Conservation (phyloP, 2,329 filamentous ascomycete genomes). For the Fusarium coffeatum region DNA sequence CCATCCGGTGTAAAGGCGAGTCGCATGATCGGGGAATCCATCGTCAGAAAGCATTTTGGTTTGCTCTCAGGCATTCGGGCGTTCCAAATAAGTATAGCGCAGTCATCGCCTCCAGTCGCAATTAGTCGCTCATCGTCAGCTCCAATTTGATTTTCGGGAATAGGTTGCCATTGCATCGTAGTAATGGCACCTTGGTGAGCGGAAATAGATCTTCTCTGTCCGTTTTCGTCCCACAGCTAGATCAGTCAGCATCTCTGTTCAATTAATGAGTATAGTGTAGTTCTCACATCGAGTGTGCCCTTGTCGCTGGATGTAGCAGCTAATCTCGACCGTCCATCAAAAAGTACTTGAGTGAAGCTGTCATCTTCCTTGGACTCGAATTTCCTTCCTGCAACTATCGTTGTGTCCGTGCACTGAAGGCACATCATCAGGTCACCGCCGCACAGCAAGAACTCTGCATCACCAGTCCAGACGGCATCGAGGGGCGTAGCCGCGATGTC, state of each 20-base stretch:
- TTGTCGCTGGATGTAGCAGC: slow-evolving; percentile 70
- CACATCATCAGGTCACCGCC: slow-evolving; percentile 66
- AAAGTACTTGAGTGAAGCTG: slow-evolving; percentile 66
- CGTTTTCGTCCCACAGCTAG: slow-evolving; percentile 67
- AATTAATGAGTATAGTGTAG: not conserved
- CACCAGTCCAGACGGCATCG: slow-evolving; percentile 70
- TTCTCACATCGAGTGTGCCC: slow-evolving; percentile 70
- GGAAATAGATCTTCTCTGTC: slow-evolving; percentile 65
- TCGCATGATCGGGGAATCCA: slow-evolving; percentile 68
- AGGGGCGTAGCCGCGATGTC: slow-evolving; percentile 63
- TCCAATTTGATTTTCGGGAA: slow-evolving; percentile 50
- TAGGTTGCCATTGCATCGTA: slow-evolving; percentile 70
- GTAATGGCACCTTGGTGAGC: slow-evolving; percentile 70
- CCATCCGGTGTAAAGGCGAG: slow-evolving; percentile 73
- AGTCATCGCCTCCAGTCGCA: slow-evolving; percentile 71
- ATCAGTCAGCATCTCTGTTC: slow-evolving; percentile 29
- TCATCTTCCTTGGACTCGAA: slow-evolving; percentile 67
- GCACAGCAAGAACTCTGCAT: slow-evolving; percentile 68
- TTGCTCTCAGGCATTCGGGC: slow-evolving; percentile 65
- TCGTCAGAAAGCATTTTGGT: slow-evolving; percentile 69
- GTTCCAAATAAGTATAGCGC: slow-evolving; percentile 72
- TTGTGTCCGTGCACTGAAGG: slow-evolving; percentile 60
- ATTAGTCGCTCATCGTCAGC: slow-evolving; percentile 66
- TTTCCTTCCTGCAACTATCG: slow-evolving; percentile 60
- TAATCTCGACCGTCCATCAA: slow-evolving; percentile 64